These are phyloP conservation scores for Lasiosphaeria ovina DNA, from an alignment of 495 filamentous ascomycete species.

Conservation along the genomic window DNA sequence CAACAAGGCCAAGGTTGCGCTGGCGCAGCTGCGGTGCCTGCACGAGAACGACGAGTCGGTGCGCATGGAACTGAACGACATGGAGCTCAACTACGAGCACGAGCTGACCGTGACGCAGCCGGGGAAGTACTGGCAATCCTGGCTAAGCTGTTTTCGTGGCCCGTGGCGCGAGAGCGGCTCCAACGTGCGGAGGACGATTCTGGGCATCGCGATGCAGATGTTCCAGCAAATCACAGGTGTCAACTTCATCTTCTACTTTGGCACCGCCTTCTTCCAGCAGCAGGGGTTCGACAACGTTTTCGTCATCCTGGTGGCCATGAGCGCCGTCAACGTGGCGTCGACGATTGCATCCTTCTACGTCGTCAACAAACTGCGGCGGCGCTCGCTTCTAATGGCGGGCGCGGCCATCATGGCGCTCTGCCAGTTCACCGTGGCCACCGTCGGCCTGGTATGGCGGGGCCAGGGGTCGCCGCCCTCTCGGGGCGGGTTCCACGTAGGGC, in stretches of 20 bases:
- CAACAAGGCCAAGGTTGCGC: constrained; percentile 59
- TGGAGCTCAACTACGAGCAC: constrained; percentile 63
- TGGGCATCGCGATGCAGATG: constrained; percentile 52
- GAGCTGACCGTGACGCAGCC: background rate
- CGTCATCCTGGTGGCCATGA: constrained; percentile 61
- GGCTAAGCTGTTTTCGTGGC: constrained; percentile 68
- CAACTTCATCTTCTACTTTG: constrained; percentile 77
- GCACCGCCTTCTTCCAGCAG: constrained; percentile 66
- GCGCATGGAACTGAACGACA: constrained; percentile 65
- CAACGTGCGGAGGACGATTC: constrained; percentile 51
- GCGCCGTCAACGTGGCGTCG: constrained; percentile 62
- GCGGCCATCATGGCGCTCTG: constrained; percentile 65
- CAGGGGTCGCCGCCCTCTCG: constrained; percentile 43
- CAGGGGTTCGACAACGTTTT: constrained; percentile 63
- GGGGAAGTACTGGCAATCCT: constrained; percentile 49
- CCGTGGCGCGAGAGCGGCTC: constrained; percentile 66
- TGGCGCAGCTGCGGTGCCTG: constrained; percentile 51
- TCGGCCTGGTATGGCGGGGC: constrained; percentile 38
- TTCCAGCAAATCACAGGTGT: constrained; percentile 50
- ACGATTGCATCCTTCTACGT: constrained; percentile 66
- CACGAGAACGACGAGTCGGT: constrained; percentile 61
- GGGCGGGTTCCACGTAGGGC: no score
- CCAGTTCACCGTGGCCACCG: constrained; percentile 63
- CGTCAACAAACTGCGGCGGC: constrained; percentile 67
- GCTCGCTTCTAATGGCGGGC: constrained; percentile 65